Base-by-base conservation (phyloP, 1,284 basidiomycete species). In the Puccinia polysora region DNA sequence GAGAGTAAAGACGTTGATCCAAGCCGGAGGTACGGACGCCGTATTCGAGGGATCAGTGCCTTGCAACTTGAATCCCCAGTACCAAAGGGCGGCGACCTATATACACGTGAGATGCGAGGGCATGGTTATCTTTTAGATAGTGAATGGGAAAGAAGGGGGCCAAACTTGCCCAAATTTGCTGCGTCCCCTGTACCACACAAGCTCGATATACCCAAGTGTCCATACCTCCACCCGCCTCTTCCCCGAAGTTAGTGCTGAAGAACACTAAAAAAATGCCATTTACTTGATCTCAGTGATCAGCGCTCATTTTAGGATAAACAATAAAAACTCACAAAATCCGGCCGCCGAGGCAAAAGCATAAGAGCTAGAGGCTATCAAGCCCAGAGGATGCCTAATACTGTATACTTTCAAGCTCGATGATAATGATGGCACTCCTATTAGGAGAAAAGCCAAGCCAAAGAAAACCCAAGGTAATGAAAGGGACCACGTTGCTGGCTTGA, bases 161-260 rank as follows among this genome's bases (percentile, higher is more conserved):
- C 7, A n/a, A 25, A 49, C 62, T 23, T n/a, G 65, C 70, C 70
- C 70, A 73, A 20, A 73, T 50, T 40, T 73, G 70, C 38, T 73
- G 72, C 28, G 72, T 68, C 40, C 65, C 91, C 80, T 94, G 91
- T 0, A 95, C 91, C 74, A 93, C 82, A 79, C 90, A 92, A 25
- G 91, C 91, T 67, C 91, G 86, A 75, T 90, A 80, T 53, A 87
- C 89, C 91, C 91, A 95, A 15, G 92, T 86, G 80, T 95, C 90
- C 1, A 91, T 92, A 0, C 90, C 89, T 67, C 91, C 90, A 77
- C 91, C 89, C 36, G 91, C 91, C 84, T 94, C 91, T 82, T 95
- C 91, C 81, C 91, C 91, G 80, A 94, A 95, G 81, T 95, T 95
- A 75, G 93, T 84, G 79, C 91, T 91, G 78, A 95, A 95, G 85